Conservation (phyloP, 495 filamentous ascomycete genomes). For the Aspergillus leporis region DNA sequence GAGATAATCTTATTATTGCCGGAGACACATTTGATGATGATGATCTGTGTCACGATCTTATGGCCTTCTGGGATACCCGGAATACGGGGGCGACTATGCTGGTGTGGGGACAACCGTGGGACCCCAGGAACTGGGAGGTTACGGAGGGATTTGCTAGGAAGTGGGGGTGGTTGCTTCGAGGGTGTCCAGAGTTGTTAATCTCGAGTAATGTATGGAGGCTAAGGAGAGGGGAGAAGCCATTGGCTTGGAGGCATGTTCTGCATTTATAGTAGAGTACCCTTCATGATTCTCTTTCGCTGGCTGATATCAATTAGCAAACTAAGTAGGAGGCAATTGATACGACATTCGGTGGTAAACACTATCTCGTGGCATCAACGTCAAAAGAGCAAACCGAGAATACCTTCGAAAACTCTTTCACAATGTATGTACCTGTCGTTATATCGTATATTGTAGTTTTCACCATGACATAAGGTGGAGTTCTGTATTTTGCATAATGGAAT, state of each 20-base stretch:
- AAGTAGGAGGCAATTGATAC: no score
- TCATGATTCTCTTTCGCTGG: no score
- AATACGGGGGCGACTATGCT: constrained; percentile 33
- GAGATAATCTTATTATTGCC: constrained; percentile 35
- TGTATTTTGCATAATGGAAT: no score
- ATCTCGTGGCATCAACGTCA: no score
- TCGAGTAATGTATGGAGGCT: constrained; percentile 28
- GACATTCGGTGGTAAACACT: no score
- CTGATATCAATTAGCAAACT: no score
- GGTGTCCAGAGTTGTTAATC: constrained; percentile 22
- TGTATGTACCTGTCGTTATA: no score
- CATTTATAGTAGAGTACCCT: not conserved
- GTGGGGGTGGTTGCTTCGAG: constrained; percentile 30
- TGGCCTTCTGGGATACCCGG: constrained; percentile 28
- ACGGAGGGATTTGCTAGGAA: constrained; percentile 29
- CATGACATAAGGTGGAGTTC: no score
- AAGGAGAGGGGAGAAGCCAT: constrained; percentile 16
- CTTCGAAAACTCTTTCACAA: no score
- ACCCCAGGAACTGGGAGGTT: constrained; percentile 31
- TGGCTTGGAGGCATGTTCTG: constrained; percentile 6
- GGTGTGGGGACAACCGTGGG: constrained; percentile 33
- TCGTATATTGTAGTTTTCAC: no score
- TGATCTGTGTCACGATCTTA: constrained; percentile 37
- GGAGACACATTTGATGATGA: constrained; percentile 29
- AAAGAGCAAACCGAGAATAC: no score